phyloP scores from a whole-genome alignment of 2,329 filamentous ascomycete genomes.

The Scortechinia acanthostroma region DNA sequence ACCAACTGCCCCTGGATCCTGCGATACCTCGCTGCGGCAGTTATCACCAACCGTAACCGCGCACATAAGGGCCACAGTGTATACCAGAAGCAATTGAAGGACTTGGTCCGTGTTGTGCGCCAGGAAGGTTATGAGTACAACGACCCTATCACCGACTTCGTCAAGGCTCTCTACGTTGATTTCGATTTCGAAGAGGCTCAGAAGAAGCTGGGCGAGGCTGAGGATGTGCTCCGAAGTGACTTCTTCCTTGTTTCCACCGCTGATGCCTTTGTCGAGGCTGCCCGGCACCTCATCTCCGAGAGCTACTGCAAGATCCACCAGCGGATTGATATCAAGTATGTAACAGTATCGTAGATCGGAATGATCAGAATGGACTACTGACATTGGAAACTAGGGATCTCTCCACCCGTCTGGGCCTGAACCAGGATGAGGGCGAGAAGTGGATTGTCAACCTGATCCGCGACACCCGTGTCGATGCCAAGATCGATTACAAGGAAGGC shows the following conservation, averaged over 20 bases:
- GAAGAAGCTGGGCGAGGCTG: conserved; percentile 76
- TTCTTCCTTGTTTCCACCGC: conserved; percentile 87
- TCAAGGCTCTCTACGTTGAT: conserved; percentile 88
- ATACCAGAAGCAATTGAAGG: conserved; percentile 98
- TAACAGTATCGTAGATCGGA: conserved; percentile 1
- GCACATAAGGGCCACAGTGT: conserved; percentile 69
- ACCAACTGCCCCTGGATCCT: conserved; percentile 94
- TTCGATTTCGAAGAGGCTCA: conserved; percentile 98
- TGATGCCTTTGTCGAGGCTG: conserved; percentile 86
- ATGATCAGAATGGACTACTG: conserved; percentile 24
- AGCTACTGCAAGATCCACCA: conserved; percentile 99
- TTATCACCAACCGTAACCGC: conserved; percentile 85
- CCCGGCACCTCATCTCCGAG: conserved; percentile 93
- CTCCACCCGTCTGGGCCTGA: conserved; percentile 81
- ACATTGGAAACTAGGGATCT: conserved; percentile 49
- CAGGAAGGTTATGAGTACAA: conserved; percentile 97
- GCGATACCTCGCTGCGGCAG: conserved; percentile 84
- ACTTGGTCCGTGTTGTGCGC: conserved; percentile 87
- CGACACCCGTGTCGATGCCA: conserved; percentile 92
- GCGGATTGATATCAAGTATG: conserved; percentile 81
- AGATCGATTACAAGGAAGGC: conserved; percentile 98
- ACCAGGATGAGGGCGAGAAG: conserved; percentile 94
- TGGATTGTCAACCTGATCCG: conserved; percentile 99
- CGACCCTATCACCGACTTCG: conserved; percentile 91
- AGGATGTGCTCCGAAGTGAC: conserved; percentile 84